phyloP scores from a whole-genome alignment of 2,329 filamentous ascomycete species.

The Pezicula rhizophila region DNA sequence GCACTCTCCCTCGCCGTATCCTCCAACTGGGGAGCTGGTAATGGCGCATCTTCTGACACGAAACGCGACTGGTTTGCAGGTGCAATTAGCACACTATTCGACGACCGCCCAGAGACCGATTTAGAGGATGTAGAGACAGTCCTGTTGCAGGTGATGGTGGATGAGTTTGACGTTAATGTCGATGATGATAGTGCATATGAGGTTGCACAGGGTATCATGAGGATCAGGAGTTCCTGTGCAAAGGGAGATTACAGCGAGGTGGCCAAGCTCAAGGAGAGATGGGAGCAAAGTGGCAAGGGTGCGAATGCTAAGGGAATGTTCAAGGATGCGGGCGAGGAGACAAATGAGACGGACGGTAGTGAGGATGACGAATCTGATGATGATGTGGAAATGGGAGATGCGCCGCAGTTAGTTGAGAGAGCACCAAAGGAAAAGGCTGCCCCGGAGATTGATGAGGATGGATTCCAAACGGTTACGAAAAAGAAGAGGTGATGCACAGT shows the following conservation, averaged over 20 bases:
- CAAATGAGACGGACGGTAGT: conserved; percentile 47
- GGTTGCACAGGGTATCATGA: conserved; percentile 68
- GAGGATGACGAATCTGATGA: conserved; percentile 47
- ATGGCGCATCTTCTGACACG: conserved; percentile 53
- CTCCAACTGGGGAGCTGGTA: conserved; percentile 81
- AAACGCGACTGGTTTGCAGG: conserved; percentile 97
- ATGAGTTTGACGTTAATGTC: conserved; percentile 90
- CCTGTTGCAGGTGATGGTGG: conserved; percentile 83
- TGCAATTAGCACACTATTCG: conserved; percentile 74
- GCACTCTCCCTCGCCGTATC: conserved; percentile 81
- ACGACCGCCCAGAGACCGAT: conserved; percentile 55
- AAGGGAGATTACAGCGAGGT: conserved; percentile 62
- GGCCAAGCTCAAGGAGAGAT: conserved; percentile 55
- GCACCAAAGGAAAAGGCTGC: conserved; percentile 43
- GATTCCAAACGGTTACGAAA: conserved; percentile 69
- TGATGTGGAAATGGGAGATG: conserved; percentile 64
- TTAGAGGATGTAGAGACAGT: conserved; percentile 76
- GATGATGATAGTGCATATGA: conserved; percentile 81
- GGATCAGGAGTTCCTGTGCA: conserved; percentile 56
- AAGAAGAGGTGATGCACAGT: conserved; percentile 43
- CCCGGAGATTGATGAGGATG: conserved; percentile 74
- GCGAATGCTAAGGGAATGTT: conserved; percentile 35
- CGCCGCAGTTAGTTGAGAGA: conserved; percentile 50
- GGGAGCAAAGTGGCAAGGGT: conserved; percentile 54
- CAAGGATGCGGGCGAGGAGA: conserved; percentile 48